phyloP scores from a whole-genome alignment of 306 rosid genomes.

The Prosopis cineraria region DNA sequence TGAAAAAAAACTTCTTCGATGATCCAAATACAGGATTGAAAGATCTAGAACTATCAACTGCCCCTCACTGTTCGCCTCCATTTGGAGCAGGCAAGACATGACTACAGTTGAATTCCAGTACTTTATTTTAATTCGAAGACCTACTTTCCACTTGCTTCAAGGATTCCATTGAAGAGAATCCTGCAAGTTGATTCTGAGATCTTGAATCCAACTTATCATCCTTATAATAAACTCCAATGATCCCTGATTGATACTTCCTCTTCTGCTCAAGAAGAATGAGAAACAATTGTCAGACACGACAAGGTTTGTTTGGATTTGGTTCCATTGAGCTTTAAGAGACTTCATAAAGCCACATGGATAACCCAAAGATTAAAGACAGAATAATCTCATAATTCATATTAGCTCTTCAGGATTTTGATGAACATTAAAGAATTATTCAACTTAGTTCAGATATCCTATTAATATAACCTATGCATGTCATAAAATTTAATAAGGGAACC shows the following conservation, averaged over 20 bases:
- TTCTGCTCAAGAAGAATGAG: constrained; percentile 82
- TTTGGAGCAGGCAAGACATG: constrained; percentile 91
- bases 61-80: constrained; percentile 94
- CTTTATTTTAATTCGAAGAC: constrained; percentile 92
- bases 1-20: constrained; percentile 93
- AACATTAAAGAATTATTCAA: constrained; percentile 4
- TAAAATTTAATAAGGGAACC: background rate
- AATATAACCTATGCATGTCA: constrained; percentile 1
- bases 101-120: constrained; percentile 91
- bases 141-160: too few species aligned
- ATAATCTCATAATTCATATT: background rate
- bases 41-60: constrained; percentile 77
- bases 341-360: constrained; percentile 96
- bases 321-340: constrained; percentile 96
- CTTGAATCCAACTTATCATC: constrained; percentile 78
- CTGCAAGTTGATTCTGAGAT: constrained; percentile 74
- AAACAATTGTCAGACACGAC: constrained; percentile 94
- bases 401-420: background rate
- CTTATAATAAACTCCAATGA: constrained; percentile 65
- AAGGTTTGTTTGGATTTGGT: constrained; percentile 95
- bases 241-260: constrained; percentile 85
- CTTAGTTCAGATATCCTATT: background rate
- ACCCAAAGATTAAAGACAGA: constrained; percentile 34
- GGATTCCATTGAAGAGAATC: constrained; percentile 80
- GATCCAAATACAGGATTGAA: constrained; percentile 96